Evolutionary conservation across 306 rosid species (phyloP).

Genomic region (Fragaria ananassa): DNA sequence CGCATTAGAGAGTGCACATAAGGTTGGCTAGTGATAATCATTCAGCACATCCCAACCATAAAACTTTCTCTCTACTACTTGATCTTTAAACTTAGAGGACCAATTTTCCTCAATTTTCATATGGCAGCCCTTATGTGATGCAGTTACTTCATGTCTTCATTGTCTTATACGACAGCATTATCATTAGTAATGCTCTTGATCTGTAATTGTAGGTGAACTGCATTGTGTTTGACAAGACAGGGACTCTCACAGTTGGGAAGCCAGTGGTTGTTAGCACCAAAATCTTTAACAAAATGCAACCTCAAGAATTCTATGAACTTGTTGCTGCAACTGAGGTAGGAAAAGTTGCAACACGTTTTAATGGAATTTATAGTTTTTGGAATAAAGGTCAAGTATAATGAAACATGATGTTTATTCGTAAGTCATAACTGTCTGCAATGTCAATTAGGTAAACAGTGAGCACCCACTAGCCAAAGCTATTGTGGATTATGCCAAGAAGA

Average conservation of each 20-base stretch:
- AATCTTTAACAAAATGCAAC: constrained; percentile 34
- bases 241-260: constrained; percentile 84
- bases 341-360: background rate
- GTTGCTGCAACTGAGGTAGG: constrained; percentile 77
- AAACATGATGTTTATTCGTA: background rate
- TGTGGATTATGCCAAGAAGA: constrained; percentile 63
- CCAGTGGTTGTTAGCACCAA: constrained; percentile 63
- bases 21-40: constrained; percentile 40
- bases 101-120: background rate
- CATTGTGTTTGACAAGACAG: constrained; percentile 89
- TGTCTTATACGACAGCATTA: background rate
- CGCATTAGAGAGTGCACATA: constrained; percentile 78
- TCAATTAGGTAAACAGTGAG: constrained; percentile 75
- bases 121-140: background rate
- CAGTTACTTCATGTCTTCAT: background rate
- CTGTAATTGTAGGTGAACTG: constrained; percentile 56
- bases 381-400: background rate
- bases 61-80: background rate
- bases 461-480: constrained; percentile 84
- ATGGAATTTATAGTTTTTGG: background rate
- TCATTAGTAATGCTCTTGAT: background rate
- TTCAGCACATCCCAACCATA: background rate
- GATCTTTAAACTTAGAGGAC: background rate
- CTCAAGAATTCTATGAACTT: constrained; percentile 49
- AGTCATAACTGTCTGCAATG: background rate